Evolutionary conservation across 163 green algal genomes (phyloP).

Genomic region (Picocystis sp.): DNA sequence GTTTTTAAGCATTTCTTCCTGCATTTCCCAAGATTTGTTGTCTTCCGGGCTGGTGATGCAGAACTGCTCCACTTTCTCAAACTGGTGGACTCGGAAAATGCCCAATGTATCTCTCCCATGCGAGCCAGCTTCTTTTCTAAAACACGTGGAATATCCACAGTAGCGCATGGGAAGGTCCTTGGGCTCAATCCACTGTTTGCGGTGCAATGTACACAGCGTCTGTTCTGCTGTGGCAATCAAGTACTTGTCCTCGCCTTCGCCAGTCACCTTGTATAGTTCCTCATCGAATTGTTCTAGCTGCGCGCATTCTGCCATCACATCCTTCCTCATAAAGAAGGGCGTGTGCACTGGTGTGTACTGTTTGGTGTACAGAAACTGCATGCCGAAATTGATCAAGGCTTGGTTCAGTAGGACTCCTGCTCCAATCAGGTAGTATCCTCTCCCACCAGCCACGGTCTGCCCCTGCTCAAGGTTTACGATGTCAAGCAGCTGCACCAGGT

Average conservation of each 20-base stretch:
- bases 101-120: conserved; percentile 92
- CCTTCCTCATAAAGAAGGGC: conserved; percentile 72
- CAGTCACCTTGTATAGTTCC: conserved; percentile 95
- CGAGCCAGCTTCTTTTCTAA: conserved; percentile 92
- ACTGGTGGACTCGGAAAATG: conserved; percentile 99
- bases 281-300: conserved; percentile 98
- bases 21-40: conserved; percentile 67
- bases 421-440: conserved; percentile 90
- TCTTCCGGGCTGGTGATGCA: conserved; percentile 62
- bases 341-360: conserved; percentile 79
- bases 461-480: conserved; percentile 86
- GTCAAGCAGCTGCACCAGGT: conserved; percentile 77
- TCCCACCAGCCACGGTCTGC: conserved; percentile 43
- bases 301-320: conserved; percentile 93
- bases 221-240: conserved; percentile 97
- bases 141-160: conserved; percentile 95
- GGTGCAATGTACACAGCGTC: conserved; percentile 89
- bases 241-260: conserved; percentile 98
- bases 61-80: conserved; percentile 99
- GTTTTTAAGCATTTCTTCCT: conserved; percentile 94
- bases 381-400: conserved; percentile 63
- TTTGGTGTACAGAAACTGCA: conserved; percentile 46
- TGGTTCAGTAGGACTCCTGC: conserved; percentile 95
- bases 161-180: conserved; percentile 50
- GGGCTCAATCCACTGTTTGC: conserved; percentile 73